A percentile compares a stretch with the other conserved stretches of the same genome.
These are phyloP conservation scores for Abelmoschus esculentus DNA, from an alignment of 345 rosid genomes.

Conservation along the genomic window DNA sequence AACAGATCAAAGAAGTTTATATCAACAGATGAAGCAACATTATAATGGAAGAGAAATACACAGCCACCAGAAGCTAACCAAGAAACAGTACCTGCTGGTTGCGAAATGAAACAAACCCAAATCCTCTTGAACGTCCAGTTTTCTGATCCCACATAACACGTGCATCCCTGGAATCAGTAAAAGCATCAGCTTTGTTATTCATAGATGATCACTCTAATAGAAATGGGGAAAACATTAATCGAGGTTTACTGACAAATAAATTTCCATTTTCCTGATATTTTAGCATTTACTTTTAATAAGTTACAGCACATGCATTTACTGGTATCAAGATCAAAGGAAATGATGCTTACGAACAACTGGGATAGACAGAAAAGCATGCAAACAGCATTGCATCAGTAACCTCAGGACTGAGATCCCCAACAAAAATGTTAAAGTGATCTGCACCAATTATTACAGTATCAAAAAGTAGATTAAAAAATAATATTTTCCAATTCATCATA, in stretches of 20 bases:
- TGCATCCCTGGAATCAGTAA: slow-evolving; percentile 51
- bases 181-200: neutral
- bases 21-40: slow-evolving; percentile 5
- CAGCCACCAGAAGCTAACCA: neutral
- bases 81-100: slow-evolving; percentile 59
- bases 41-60: neutral
- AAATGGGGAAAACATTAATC: slow-evolving; percentile 2
- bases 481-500: neutral
- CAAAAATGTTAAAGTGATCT: slow-evolving; percentile 93
- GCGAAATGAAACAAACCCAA: slow-evolving; percentile 96
- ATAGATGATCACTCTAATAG: neutral
- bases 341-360: slow-evolving; percentile 87
- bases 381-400: slow-evolving; percentile 86
- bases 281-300: neutral
- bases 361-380: slow-evolving; percentile 84
- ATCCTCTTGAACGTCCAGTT: slow-evolving; percentile 98
- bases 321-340: neutral
- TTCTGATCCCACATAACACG: slow-evolving; percentile 99
- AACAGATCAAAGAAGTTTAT: slow-evolving; percentile 10
- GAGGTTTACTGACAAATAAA: slow-evolving; percentile 2
- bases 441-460: slow-evolving; percentile 19
- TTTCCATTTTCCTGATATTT: neutral
- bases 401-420: slow-evolving; percentile 98
- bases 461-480: neutral
- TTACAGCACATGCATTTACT: neutral